These are phyloP conservation scores for Xylariaceae sp. DNA, from an alignment of 2,329 filamentous ascomycete species.

Conservation along the genomic window DNA sequence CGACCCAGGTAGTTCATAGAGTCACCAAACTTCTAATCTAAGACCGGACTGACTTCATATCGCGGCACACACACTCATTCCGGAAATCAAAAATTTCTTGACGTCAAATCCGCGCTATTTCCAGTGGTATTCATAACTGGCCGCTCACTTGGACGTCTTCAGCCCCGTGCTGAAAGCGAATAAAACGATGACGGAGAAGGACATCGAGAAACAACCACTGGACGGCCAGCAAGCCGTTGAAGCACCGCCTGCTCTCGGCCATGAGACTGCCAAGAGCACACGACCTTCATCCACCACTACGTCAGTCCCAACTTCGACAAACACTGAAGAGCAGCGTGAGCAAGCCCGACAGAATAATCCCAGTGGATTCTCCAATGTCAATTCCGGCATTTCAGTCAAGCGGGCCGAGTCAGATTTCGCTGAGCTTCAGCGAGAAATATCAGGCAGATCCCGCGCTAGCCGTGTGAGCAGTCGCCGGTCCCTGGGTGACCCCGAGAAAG, in stretches of 20 bases:
- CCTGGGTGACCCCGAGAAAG: constrained; percentile 58
- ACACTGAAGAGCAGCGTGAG: constrained; percentile 39
- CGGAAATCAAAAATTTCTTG: too few relatives aligned
- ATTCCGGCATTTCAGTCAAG: constrained; percentile 59
- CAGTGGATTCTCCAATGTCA: constrained; percentile 42
- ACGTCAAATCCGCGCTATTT: too few relatives aligned
- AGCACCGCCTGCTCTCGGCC: neutral
- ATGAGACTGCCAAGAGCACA: constrained; percentile 9
- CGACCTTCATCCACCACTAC: constrained; percentile 25
- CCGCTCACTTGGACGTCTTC: too few relatives aligned
- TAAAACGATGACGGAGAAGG: neutral
- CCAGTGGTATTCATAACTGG: too few relatives aligned
- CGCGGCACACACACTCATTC: too few relatives aligned
- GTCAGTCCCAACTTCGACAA: constrained; percentile 13
- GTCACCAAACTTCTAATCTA: too few relatives aligned
- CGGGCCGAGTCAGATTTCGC: constrained; percentile 70
- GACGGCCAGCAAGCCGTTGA: neutral
- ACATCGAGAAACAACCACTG: neutral
- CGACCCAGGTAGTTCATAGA: too few relatives aligned
- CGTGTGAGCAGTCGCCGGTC: constrained; percentile 35
- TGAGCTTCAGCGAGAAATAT: constrained; percentile 61
- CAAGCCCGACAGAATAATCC: constrained; percentile 46
- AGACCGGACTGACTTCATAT: too few relatives aligned
- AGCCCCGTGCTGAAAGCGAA: too few relatives aligned
- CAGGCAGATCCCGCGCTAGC: constrained; percentile 54